Evolutionary conservation across 2,329 filamentous ascomycete genomes (phyloP).

Genomic region (Exophiala aquamarina): DNA sequence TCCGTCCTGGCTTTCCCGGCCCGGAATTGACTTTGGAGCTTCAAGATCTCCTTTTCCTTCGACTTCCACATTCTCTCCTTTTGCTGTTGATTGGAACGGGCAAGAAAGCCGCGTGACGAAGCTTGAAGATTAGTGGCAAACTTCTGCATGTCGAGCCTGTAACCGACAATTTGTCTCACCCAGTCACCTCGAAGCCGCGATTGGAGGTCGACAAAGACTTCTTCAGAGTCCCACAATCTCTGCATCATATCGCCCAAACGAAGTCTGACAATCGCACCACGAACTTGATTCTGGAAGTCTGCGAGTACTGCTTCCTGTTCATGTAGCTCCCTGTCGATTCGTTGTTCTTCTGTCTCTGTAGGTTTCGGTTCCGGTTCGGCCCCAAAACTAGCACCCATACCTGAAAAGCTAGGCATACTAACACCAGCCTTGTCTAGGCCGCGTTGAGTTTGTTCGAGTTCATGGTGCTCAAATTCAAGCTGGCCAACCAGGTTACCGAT

Average conservation of each 20-base stretch:
- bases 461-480: slow-evolving; percentile 95
- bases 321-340: slow-evolving; percentile 75
- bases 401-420: slow-evolving; percentile 96
- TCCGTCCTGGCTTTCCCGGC: slow-evolving; percentile 45
- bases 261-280: slow-evolving; percentile 76
- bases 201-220: slow-evolving; percentile 76
- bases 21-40: slow-evolving; percentile 80
- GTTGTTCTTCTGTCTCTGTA: slow-evolving; percentile 84
- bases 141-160: slow-evolving; percentile 76
- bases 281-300: slow-evolving; percentile 83
- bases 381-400: slow-evolving; percentile 94
- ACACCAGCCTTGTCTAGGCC: slow-evolving; percentile 92
- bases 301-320: slow-evolving; percentile 71
- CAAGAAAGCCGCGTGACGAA: slow-evolving; percentile 71
- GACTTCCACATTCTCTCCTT: slow-evolving; percentile 69
- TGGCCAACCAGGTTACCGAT: slow-evolving; percentile 97
- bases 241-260: slow-evolving; percentile 82
- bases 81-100: slow-evolving; percentile 62
- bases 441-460: slow-evolving; percentile 94
- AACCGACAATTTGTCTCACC: slow-evolving; percentile 76
- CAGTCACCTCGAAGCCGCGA: slow-evolving; percentile 85
- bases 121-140: slow-evolving; percentile 83
- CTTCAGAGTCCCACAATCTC: slow-evolving; percentile 81
- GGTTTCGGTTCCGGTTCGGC: slow-evolving; percentile 74
- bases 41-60: slow-evolving; percentile 69